Percentiles rank a stretch among this genome's conserved stretches.
Conservation (phyloP, 345 rosid genomes). For the Boechera retrofracta region DNA sequence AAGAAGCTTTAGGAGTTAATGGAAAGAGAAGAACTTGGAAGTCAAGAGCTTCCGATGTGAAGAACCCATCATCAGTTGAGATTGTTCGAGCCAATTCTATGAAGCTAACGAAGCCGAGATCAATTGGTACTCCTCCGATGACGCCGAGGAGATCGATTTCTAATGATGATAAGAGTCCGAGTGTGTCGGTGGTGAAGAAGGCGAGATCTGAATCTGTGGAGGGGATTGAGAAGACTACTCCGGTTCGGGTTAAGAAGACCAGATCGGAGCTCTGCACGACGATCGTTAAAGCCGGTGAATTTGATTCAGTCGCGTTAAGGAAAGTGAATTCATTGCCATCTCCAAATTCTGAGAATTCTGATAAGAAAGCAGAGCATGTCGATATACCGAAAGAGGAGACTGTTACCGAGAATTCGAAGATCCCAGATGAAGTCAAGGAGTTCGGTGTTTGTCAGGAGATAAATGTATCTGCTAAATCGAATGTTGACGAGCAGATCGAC, state of each 20-base stretch:
- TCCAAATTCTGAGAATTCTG: slow-evolving; percentile 35
- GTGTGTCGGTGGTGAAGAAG: slow-evolving; percentile 53
- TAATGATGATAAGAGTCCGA: slow-evolving; percentile 44
- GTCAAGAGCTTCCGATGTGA: slow-evolving; percentile 40
- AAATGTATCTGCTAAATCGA: slow-evolving; percentile 42
- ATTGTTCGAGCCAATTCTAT: slow-evolving; percentile 47
- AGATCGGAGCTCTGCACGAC: slow-evolving; percentile 42
- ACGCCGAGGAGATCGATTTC: slow-evolving; percentile 42
- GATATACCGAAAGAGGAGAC: slow-evolving; percentile 45
- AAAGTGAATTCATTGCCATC: slow-evolving; percentile 49
- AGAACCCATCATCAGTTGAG: slow-evolving; percentile 51
- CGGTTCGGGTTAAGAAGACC: slow-evolving; percentile 51
- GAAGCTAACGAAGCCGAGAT: slow-evolving; percentile 49
- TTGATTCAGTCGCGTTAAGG: slow-evolving; percentile 43
- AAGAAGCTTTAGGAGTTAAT: slow-evolving; percentile 41
- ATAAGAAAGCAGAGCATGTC: slow-evolving; percentile 48
- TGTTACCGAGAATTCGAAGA: slow-evolving; percentile 43
- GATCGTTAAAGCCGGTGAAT: slow-evolving; percentile 41
- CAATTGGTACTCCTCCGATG: slow-evolving; percentile 43
- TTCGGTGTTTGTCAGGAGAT: slow-evolving; percentile 63
- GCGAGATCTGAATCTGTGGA: slow-evolving; percentile 55
- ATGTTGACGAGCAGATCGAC: slow-evolving; percentile 39
- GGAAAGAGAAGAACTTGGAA: slow-evolving; percentile 76
- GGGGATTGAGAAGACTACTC: slow-evolving; percentile 53
- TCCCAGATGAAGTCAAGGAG: slow-evolving; percentile 54